A percentile compares a stretch with the other conserved stretches of the same genome.
Conservation (phyloP, 768 basidiomycete species). For the Lyophyllum semitale region DNA sequence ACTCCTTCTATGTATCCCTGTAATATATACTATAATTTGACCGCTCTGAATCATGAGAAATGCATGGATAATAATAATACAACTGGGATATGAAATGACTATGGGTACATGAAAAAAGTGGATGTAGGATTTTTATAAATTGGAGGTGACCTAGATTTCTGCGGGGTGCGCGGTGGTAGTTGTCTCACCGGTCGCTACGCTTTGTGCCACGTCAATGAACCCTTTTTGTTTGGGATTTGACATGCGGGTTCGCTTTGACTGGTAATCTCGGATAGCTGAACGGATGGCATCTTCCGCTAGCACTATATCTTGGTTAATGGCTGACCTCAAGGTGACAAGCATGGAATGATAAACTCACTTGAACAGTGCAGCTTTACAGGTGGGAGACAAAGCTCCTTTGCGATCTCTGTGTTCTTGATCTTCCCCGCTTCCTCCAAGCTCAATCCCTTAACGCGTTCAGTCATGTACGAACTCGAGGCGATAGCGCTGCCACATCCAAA, state of each 20-base stretch:
- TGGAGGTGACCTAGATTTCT: slow-evolving; percentile 24
- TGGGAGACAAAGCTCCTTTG: slow-evolving; percentile 92
- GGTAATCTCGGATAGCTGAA: slow-evolving; percentile 96
- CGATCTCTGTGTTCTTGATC: slow-evolving; percentile 99
- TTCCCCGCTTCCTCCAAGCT: slow-evolving; percentile 91
- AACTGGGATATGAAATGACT: slow-evolving; percentile 21
- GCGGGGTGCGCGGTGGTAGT: slow-evolving; percentile 52
- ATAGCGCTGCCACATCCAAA: slow-evolving; percentile 99
- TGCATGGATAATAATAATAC: slow-evolving; percentile 33
- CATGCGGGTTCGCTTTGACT: slow-evolving; percentile 70
- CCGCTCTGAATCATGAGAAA: slow-evolving; percentile 12
- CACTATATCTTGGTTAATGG: slow-evolving; percentile 49
- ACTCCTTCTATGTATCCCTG: neutral
- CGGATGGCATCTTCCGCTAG: slow-evolving; percentile 98
- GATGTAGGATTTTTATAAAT: neutral
- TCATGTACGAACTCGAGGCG: slow-evolving; percentile 98
- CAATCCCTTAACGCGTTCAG: slow-evolving; percentile 95
- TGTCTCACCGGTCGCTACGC: slow-evolving; percentile 52
- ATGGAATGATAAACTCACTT: slow-evolving; percentile 55
- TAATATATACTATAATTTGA: slow-evolving; percentile 1
- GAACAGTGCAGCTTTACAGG: slow-evolving; percentile 97
- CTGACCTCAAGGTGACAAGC: slow-evolving; percentile 5
- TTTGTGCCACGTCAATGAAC: slow-evolving; percentile 72
- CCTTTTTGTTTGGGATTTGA: slow-evolving; percentile 56
- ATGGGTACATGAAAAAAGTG: neutral